Base-by-base conservation (phyloP, 208 protist species). In the Trichomonas gallinae region DNA sequence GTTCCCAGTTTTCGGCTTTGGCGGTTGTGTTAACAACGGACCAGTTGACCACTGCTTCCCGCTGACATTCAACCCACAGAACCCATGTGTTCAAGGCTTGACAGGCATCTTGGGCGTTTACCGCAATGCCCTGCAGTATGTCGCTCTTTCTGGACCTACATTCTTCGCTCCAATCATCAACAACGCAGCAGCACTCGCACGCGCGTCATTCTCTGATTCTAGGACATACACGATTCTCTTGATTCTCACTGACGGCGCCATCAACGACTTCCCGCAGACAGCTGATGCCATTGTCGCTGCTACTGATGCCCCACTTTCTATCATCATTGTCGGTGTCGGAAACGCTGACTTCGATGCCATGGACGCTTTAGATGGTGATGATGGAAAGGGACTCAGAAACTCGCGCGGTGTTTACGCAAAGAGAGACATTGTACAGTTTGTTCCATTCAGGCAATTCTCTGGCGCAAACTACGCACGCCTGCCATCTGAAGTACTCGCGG, bases 351-450 rank as follows among this genome's bases (percentile, higher is more conserved):
- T 97, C 96, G 38, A 3, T 4, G 31, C 83, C 13, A 96, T 97
- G 96, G 63, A 83, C 15, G 38, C 21, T 34, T 46, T 97, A 0
- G 87, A 96, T 40, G 87, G 36, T 34, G 96, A 97, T 81, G 89
- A 96, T 6, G 63, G 46, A 51, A 72, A n/a, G 26, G 58, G 58
- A 72, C 26, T 72, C 6, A 8, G 58, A 8, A 72, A 72, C 26
- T 72, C 58, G 3, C 21, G 26, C n/a, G 81, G 81, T 42, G 9
- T 51, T 46, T 46, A 63, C 6, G 40, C 31, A 17, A 42, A 96
- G 82, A 36, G 98, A 49, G 98, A 98, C 96, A 98, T 98, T 96
- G 98, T 98, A 21, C 98, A 98, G 97, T 98, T 98, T 89, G 97
- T 98, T 40, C 97, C 97, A 48, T 97, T 98, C n/a, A 97, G 97